Conservation (phyloP, 768 basidiomycete species). For the Lentinula sp. region DNA sequence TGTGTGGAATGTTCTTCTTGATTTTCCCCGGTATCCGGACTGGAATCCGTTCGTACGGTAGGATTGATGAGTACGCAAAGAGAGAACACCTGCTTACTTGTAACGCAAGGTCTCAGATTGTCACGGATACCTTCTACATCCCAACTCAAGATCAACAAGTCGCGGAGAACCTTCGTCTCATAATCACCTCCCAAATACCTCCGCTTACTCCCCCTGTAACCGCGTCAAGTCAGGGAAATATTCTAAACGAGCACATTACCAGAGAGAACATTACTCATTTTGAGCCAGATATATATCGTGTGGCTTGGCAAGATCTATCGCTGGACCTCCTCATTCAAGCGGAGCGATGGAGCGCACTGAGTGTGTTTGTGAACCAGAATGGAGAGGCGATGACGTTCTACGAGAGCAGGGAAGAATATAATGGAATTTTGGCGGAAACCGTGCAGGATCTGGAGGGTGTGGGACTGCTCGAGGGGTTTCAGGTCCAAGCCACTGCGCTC, state of each 20-base stretch:
- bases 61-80: not conserved
- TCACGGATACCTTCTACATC: slow-evolving; percentile 17
- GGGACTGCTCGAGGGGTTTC: slow-evolving; percentile 1
- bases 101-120: slow-evolving; percentile 17
- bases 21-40: slow-evolving; percentile 43
- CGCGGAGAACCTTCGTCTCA: slow-evolving; percentile 15
- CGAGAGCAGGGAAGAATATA: slow-evolving; percentile 23
- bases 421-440: slow-evolving; percentile 1
- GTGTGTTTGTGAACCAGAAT: slow-evolving; percentile 10
- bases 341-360: slow-evolving; percentile 24
- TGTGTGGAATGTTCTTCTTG: slow-evolving; percentile 45
- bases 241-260: slow-evolving; percentile 18
- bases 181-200: slow-evolving; percentile 25
- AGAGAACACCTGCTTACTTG: not conserved
- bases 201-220: slow-evolving; percentile 23
- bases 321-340: slow-evolving; percentile 20
- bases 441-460: slow-evolving; percentile 3
- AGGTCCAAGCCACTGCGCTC: not conserved
- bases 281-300: slow-evolving; percentile 16
- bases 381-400: slow-evolving; percentile 21
- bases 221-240: slow-evolving; percentile 19
- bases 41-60: slow-evolving; percentile 38
- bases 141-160: slow-evolving; percentile 19
- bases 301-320: slow-evolving; percentile 21
- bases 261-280: slow-evolving; percentile 25